Conservation (phyloP, 108 stramenopile species). For the Craspedostauros australis region DNA sequence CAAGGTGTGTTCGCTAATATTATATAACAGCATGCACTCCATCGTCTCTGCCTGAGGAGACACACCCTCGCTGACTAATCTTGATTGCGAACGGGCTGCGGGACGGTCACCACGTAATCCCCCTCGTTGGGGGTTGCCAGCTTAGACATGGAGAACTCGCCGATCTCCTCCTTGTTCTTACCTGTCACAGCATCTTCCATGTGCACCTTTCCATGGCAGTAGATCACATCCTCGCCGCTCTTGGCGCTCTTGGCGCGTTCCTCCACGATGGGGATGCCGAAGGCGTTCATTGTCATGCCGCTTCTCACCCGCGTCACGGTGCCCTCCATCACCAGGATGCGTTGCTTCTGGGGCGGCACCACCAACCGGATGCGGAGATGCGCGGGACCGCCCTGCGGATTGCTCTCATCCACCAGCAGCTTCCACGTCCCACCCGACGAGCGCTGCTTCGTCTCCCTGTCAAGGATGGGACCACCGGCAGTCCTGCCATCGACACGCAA, state of each 20-base stretch:
- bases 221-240: constrained; percentile 5
- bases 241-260: constrained; percentile 7
- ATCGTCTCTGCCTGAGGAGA: too few relatives aligned
- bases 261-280: constrained; percentile 39
- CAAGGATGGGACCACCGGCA: constrained; percentile 69
- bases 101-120: constrained; percentile 42
- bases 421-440: constrained; percentile 80
- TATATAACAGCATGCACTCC: too few relatives aligned
- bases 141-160: constrained; percentile 60
- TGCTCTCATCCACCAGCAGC: constrained; percentile 39
- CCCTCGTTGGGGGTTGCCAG: constrained; percentile 23
- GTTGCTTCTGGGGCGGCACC: constrained; percentile 73
- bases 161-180: constrained; percentile 52
- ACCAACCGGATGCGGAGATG: constrained; percentile 61
- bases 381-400: constrained; percentile 17
- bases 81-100: constrained; percentile 23
- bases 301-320: constrained; percentile 1
- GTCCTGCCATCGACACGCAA: constrained; percentile 72
- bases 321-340: constrained; percentile 73
- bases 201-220: constrained; percentile 28
- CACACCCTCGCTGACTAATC: too few relatives aligned
- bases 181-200: constrained; percentile 61
- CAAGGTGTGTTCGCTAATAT: too few relatives aligned
- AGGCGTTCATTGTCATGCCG: constrained; percentile 18
- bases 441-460: constrained; percentile 59